These are phyloP conservation scores for Stevia rebaudiana DNA, from an alignment of 140 eudicot genomes.

Conservation along the genomic window DNA sequence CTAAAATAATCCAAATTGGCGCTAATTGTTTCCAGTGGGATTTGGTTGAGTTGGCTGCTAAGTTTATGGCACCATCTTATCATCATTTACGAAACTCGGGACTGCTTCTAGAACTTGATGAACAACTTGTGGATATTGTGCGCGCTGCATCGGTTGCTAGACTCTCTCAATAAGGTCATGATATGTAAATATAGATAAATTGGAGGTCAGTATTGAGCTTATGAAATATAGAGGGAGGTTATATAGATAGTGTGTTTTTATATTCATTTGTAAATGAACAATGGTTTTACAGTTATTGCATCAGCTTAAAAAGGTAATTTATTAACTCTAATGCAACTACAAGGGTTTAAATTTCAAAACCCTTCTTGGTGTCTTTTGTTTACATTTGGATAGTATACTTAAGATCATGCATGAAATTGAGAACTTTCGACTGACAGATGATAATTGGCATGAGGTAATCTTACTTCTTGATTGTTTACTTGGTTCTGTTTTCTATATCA, in stretches of 20 bases:
- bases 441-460: too few relatives aligned
- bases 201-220: not conserved
- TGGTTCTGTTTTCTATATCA: too few relatives aligned
- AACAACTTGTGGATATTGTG: conserved; percentile 56
- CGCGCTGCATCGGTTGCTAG: conserved; percentile 69
- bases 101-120: conserved; percentile 58
- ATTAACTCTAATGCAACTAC: not conserved
- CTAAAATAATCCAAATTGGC: conserved; percentile 52
- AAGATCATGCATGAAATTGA: too few relatives aligned
- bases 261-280: not conserved
- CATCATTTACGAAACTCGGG: conserved; percentile 57
- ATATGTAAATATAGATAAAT: not conserved
- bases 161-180: conserved; percentile 38
- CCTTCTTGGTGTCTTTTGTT: not conserved
- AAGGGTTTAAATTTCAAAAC: not conserved
- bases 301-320: not conserved
- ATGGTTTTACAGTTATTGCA: not conserved
- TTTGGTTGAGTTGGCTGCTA: conserved; percentile 62
- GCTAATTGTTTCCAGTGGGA: conserved; percentile 61
- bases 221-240: conserved; percentile 12
- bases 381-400: too few relatives aligned
- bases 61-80: conserved; percentile 56
- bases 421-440: too few relatives aligned
- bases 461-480: too few relatives aligned
- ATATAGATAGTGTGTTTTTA: conserved; percentile 5